Conservation (phyloP, 2,329 filamentous ascomycete genomes). For the Trichophyton verrucosum region DNA sequence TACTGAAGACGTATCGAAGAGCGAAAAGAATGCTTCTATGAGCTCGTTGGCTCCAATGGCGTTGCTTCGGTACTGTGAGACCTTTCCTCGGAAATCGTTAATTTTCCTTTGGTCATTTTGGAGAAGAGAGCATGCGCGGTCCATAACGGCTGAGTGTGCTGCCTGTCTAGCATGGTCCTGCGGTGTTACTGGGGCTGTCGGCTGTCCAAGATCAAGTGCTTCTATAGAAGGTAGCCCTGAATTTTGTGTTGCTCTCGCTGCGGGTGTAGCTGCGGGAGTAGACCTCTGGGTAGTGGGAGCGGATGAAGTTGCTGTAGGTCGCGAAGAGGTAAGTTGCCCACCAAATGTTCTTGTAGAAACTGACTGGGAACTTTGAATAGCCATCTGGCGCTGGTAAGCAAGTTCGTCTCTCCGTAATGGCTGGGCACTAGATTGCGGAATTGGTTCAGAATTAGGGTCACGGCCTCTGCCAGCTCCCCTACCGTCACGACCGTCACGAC, state of each 20-base stretch:
- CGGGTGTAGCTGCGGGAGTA: conserved; percentile 18
- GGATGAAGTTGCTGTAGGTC: conserved; percentile 36
- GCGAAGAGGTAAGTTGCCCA: conserved; percentile 57
- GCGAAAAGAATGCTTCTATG: conserved; percentile 73
- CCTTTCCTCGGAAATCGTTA: conserved; percentile 60
- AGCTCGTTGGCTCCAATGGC: conserved; percentile 61
- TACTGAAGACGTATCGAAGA: conserved; percentile 70
- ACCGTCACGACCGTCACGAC: conserved; percentile 39
- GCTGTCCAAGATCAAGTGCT: conserved; percentile 41
- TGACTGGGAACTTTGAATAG: conserved; percentile 77
- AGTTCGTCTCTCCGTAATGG: conserved; percentile 74
- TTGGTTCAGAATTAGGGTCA: conserved; percentile 72
- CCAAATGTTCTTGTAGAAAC: conserved; percentile 71
- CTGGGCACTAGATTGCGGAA: conserved; percentile 65
- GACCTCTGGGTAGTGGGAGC: conserved; percentile 23
- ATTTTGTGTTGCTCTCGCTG: conserved; percentile 14
- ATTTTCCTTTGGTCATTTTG: conserved; percentile 66
- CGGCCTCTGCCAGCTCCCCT: conserved; percentile 55
- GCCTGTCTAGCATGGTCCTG: conserved; percentile 70
- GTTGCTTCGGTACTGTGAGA: conserved; percentile 65
- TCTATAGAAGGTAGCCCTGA: conserved; percentile 33
- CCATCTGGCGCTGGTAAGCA: conserved; percentile 83
- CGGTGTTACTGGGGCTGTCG: conserved; percentile 39
- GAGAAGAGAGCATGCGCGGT: conserved; percentile 70
- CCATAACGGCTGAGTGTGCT: conserved; percentile 72